Base-by-base conservation (phyloP, 2,329 filamentous ascomycete species). In the Paracoccidioides brasiliensis region DNA sequence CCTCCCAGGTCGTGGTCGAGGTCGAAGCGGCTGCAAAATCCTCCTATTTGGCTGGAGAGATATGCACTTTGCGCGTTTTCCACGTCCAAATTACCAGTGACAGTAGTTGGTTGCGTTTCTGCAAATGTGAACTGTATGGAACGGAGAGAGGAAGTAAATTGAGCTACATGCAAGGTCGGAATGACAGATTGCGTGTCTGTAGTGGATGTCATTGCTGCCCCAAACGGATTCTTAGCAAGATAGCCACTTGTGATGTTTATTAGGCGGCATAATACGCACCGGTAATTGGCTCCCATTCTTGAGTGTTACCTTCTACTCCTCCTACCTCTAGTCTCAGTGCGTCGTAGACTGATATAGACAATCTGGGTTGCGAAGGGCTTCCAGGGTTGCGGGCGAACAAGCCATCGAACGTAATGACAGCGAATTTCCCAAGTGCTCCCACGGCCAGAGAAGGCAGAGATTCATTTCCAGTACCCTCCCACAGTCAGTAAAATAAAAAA, bases 1-100 rank as follows among this genome's bases (percentile, higher is more conserved):
- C 76, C 76, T 28, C 72, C 74, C 1, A 82, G 69, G 51, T 77
- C 75, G 46, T 76, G 70, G 41, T 76, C 70, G 3, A 74, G 68
- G 59, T 77, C 76, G 63, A 77, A 83, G 37, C 64, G 64, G 32
- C 69, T 69, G n/a, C 68, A 64, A 42, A 67, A 62, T 5, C 63
- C 61, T 40, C 69, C 67, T 14, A 71, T 49, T 22, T 64, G 55
- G 9, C 61, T 62, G 45, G 60, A 64, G 69, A 70, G 71, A 14
- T 62, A 14, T 64, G 61, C 3, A 37, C 44, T 44, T 56, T 51
- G 37, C 48, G 48, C 3, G 38, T 41, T 43, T 14, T 33, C 41
- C 14, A 32, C n/a, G 6, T 15, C 30, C 12, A 28, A 5, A 32
- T 48, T n/a, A 48, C 10, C 10, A 32, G 30, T 15, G 6, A 15